Percentiles rank a stretch among this genome's conserved stretches.
phyloP scores from a whole-genome alignment of 495 filamentous ascomycete species.

The Penicillium bialowiezense region DNA sequence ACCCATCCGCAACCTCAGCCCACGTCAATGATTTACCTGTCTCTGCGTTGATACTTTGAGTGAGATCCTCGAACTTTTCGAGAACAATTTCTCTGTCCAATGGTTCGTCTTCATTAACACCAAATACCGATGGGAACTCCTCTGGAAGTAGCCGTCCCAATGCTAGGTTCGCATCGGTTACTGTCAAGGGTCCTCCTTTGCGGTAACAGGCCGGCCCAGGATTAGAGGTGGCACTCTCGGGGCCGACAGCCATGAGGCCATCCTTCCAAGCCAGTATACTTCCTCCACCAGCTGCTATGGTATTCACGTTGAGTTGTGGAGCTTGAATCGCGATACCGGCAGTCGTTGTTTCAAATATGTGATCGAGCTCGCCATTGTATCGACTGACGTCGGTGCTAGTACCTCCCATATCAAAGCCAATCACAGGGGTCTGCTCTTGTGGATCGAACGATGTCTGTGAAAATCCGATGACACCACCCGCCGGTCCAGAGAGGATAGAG shows the following conservation, averaged over 20 bases:
- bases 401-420: constrained; percentile 57
- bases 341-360: constrained; percentile 91
- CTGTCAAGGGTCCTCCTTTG: constrained; percentile 82
- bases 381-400: constrained; percentile 88
- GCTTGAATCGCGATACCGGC: constrained; percentile 91
- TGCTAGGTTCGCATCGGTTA: constrained; percentile 87
- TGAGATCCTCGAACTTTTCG: constrained; percentile 67
- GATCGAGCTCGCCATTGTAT: constrained; percentile 83
- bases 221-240: constrained; percentile 81
- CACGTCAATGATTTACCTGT: constrained; percentile 47
- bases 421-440: not conserved
- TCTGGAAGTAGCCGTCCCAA: constrained; percentile 81
- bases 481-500: constrained; percentile 77
- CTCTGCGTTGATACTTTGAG: constrained; percentile 69
- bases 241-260: constrained; percentile 84
- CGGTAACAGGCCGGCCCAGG: constrained; percentile 89
- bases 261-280: constrained; percentile 82
- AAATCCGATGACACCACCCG: constrained; percentile 52
- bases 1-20: constrained; percentile 68
- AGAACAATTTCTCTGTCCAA: constrained; percentile 70
- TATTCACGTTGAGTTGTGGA: constrained; percentile 92
- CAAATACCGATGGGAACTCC: constrained; percentile 66
- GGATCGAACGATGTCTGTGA: constrained; percentile 9
- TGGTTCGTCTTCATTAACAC: constrained; percentile 19
- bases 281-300: constrained; percentile 86